A percentile compares a stretch with the other conserved stretches of the same genome.
Conservation (phyloP, 2,329 filamentous ascomycete species). For the Huntiella moniliformis region DNA sequence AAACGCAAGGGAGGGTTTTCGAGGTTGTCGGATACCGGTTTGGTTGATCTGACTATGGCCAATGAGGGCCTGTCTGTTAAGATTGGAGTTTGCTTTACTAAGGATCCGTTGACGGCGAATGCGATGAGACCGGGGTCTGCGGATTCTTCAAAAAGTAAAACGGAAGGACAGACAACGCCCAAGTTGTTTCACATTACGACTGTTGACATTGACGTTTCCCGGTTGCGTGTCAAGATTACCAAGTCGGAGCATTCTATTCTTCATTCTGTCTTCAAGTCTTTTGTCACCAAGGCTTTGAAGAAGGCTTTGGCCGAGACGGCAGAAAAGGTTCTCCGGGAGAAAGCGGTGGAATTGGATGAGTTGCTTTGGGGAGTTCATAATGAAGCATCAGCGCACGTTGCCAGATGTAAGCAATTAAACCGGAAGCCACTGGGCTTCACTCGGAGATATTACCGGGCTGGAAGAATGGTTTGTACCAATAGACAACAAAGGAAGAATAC, state of each 20-base stretch:
- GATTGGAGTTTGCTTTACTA: slow-evolving; percentile 34
- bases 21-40: slow-evolving; percentile 65
- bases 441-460: slow-evolving; percentile 48
- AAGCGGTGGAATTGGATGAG: slow-evolving; percentile 55
- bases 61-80: slow-evolving; percentile 56
- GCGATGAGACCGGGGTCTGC: slow-evolving; percentile 1
- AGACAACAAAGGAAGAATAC: neutral
- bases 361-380: slow-evolving; percentile 59
- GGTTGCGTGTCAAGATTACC: slow-evolving; percentile 76
- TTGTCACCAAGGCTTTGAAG: slow-evolving; percentile 67
- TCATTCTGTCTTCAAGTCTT: slow-evolving; percentile 69
- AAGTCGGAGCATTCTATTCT: slow-evolving; percentile 89
- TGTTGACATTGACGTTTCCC: slow-evolving; percentile 64
- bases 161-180: neutral
- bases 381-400: slow-evolving; percentile 57
- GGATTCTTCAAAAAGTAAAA: neutral
- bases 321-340: slow-evolving; percentile 75
- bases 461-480: slow-evolving; percentile 5
- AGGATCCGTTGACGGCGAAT: slow-evolving; percentile 38
- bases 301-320: slow-evolving; percentile 72
- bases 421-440: slow-evolving; percentile 68
- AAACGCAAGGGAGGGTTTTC: slow-evolving; percentile 92
- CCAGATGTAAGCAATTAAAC: slow-evolving; percentile 39
- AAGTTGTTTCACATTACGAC: slow-evolving; percentile 90
- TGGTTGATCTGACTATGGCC: slow-evolving; percentile 73